Percentiles rank a stretch among this genome's conserved stretches.
These are phyloP conservation scores for Nicotiana benthamiana DNA, from an alignment of 257 asterid species.

Conservation along the genomic window DNA sequence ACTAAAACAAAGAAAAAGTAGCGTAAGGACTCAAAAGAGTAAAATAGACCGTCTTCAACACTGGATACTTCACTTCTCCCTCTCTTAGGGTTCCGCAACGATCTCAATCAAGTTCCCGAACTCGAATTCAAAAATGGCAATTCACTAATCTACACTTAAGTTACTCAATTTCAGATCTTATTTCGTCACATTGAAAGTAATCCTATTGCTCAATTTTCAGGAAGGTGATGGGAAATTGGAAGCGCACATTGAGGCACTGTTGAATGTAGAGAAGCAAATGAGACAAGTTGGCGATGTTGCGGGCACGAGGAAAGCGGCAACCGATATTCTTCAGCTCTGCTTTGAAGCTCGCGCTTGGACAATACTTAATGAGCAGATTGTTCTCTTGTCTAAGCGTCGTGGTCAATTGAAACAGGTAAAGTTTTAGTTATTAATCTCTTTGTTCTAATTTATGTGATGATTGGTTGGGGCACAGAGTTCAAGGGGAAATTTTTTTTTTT, in stretches of 20 bases:
- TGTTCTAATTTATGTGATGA: too few relatives aligned
- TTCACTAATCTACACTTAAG: background rate
- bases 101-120: background rate
- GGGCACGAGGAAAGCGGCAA: slow-evolving; percentile 79
- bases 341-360: slow-evolving; percentile 84
- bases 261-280: slow-evolving; percentile 95
- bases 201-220: slow-evolving; percentile 20
- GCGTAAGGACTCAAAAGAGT: background rate
- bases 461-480: too few relatives aligned
- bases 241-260: slow-evolving; percentile 59
- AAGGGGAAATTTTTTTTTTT: too few relatives aligned
- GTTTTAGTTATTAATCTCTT: too few relatives aligned
- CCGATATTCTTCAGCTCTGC: slow-evolving; percentile 80
- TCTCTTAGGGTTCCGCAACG: background rate
- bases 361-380: slow-evolving; percentile 76
- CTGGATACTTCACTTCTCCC: background rate
- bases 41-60: background rate
- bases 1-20: background rate
- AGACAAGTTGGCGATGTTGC: slow-evolving; percentile 83
- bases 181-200: background rate
- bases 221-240: slow-evolving; percentile 70
- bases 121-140: background rate
- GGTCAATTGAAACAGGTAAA: slow-evolving; percentile 91
- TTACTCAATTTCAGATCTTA: background rate
- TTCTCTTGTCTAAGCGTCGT: slow-evolving; percentile 82